Evolutionary conservation across 768 basidiomycete species (phyloP), one percentile per base, ranked within the genome.

Genomic region (Phanerochaete carnosa): DNA sequence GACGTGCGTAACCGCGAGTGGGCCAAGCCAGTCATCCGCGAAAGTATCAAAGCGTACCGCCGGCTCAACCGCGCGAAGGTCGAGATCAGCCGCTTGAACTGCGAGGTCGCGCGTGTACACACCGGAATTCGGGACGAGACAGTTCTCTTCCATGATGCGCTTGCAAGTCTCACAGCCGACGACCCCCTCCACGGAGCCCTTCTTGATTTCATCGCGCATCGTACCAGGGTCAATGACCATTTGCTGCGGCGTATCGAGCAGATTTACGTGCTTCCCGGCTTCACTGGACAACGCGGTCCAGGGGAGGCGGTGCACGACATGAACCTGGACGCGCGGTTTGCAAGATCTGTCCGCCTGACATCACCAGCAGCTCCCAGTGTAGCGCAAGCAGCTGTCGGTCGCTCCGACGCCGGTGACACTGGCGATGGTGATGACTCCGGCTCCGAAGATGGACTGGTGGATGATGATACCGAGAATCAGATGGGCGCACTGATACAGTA

Each of bases 71-170:
- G 66, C 30, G 60, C 67, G 0, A 35, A 56, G 15, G 72, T 73
- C 54, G 71, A 74, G 62, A 57, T 74, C 3, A 23, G 19, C 7
- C 52, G 65, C 2, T 59, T 51, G 43, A 67, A 70, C 51, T 35
- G 72, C 16, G 70, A 72, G 45, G 46, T 70, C 6, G 63, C 61
- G 9, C 68, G 74, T 0, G 50, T 75, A 1, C 67, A 66, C 33
- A 72, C 66, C 0, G 60, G 51, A 4, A 68, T 74, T 28, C n/a
- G 55, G 16, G 68, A 73, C 49, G 65, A 74, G 45, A n/a, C 51
- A 12, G 15, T n/a, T 11, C 47, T 59, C 3, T 60, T 64, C 50
- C 6, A 19, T 7, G 15, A 2, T 13, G 37, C 58, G 1, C 33
- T 58, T 22, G 28, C 16, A 8, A 26, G 33, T 15, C 57, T 63